phyloP scores from a whole-genome alignment of 192 early-diverging fungal genomes.

The Linnemannia schmuckeri region DNA sequence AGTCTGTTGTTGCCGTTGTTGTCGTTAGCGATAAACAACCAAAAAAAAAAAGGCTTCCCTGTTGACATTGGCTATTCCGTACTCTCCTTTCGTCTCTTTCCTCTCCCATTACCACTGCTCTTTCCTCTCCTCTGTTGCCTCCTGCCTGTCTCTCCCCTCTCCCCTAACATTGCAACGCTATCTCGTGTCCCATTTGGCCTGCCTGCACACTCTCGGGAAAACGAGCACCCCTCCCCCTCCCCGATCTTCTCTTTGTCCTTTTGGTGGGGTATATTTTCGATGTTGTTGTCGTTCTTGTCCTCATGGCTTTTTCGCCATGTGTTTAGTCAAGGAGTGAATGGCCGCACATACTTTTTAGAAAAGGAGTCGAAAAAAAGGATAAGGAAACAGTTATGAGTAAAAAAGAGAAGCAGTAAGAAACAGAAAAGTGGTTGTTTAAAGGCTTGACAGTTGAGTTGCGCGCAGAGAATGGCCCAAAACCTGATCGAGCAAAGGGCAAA shows the following conservation, averaged over 20 bases:
- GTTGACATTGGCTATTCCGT: conserved; percentile 11
- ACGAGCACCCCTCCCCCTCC: conserved; percentile 12
- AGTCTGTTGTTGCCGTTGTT: not conserved
- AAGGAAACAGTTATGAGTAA: not conserved
- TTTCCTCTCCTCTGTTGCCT: not conserved
- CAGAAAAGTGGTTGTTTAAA: not conserved
- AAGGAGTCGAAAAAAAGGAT: not conserved
- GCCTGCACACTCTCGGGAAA: conserved; percentile 18
- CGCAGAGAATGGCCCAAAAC: not conserved
- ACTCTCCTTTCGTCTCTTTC: conserved; percentile 11
- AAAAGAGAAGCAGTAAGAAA: not conserved
- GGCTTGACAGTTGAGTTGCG: not conserved
- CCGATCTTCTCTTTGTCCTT: conserved; percentile 6
- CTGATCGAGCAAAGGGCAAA: too few species aligned
- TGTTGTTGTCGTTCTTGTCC: not conserved
- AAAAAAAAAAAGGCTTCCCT: not conserved
- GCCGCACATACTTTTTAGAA: not conserved
- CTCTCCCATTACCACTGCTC: not conserved
- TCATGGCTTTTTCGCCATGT: not conserved
- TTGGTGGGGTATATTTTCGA: not conserved
- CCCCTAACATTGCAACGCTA: not conserved
- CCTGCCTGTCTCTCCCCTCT: not conserved
- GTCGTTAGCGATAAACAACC: not conserved
- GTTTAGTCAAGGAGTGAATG: conserved; percentile 1
- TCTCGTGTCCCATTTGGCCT: not conserved